Evolutionary conservation across 495 filamentous ascomycete species (phyloP).

Genomic region (Penicillium argentinense): DNA sequence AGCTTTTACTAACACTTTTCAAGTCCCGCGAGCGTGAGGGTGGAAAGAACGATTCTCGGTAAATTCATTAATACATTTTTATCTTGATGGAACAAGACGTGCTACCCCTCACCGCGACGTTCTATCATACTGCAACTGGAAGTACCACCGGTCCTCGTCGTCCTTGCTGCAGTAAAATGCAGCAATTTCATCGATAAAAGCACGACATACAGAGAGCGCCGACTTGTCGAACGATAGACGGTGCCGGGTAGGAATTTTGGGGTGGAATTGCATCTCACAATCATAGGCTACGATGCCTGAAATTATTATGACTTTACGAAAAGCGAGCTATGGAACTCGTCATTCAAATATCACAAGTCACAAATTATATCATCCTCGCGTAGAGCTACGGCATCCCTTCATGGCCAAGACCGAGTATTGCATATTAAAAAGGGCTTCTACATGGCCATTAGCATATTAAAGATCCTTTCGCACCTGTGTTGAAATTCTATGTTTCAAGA

Average conservation of each 20-base stretch:
- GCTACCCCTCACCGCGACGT: background rate
- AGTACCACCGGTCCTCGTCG: too few species aligned
- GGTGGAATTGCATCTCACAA: conserved; percentile 20
- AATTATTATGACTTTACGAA: conserved; percentile 32
- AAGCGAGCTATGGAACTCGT: conserved; percentile 16
- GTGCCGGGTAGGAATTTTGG: background rate
- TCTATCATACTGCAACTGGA: background rate
- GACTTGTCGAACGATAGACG: background rate
- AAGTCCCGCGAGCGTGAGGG: conserved; percentile 37
- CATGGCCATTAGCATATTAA: too few species aligned
- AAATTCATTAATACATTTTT: conserved; percentile 3
- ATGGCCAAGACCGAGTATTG: too few species aligned
- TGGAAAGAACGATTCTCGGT: conserved; percentile 30
- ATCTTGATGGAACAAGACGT: background rate
- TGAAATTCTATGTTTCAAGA: too few species aligned
- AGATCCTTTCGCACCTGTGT: too few species aligned
- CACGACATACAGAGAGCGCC: background rate
- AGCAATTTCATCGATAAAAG: background rate
- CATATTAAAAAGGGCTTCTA: too few species aligned
- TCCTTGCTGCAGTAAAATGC: background rate
- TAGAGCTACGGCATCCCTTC: too few species aligned
- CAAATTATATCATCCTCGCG: background rate
- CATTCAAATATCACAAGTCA: conserved; percentile 15
- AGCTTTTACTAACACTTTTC: conserved; percentile 15
- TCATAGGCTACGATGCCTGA: conserved; percentile 29